These are phyloP conservation scores for Thielaviopsis musarum DNA, from an alignment of 2,329 filamentous ascomycete genomes.

Conservation along the genomic window DNA sequence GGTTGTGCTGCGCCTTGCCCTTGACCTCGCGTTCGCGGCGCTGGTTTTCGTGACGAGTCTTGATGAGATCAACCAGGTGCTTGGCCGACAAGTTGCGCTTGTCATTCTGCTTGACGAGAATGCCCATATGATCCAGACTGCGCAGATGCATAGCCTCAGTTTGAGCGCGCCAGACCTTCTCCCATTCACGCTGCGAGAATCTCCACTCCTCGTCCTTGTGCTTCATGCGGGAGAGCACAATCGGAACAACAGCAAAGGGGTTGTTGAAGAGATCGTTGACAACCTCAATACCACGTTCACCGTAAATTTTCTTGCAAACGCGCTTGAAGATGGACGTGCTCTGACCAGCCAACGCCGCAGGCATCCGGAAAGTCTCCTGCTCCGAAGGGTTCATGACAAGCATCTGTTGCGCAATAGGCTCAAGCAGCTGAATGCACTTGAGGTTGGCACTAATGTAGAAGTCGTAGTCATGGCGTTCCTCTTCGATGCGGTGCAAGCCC, in stretches of 20 bases:
- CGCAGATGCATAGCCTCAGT: slow-evolving; percentile 91
- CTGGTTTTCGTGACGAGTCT: slow-evolving; percentile 84
- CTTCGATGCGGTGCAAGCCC: slow-evolving; percentile 85
- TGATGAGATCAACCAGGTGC: slow-evolving; percentile 76
- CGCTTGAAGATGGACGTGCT: slow-evolving; percentile 95
- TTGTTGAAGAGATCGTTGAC: slow-evolving; percentile 72
- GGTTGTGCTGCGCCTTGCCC: slow-evolving; percentile 46
- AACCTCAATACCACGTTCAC: slow-evolving; percentile 70
- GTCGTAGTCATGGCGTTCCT: slow-evolving; percentile 96
- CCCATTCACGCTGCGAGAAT: slow-evolving; percentile 91
- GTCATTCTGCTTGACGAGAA: slow-evolving; percentile 72
- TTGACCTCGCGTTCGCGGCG: slow-evolving; percentile 51
- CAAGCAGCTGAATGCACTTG: slow-evolving; percentile 88
- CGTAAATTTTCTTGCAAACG: slow-evolving; percentile 95
- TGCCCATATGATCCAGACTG: slow-evolving; percentile 91
- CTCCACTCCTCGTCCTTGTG: slow-evolving; percentile 97
- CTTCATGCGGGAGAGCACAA: slow-evolving; percentile 77
- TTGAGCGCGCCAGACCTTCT: slow-evolving; percentile 95
- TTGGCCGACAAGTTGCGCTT: slow-evolving; percentile 86
- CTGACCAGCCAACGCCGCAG: slow-evolving; percentile 70
- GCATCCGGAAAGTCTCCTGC: slow-evolving; percentile 59
- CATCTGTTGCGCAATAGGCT: slow-evolving; percentile 85
- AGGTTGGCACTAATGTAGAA: slow-evolving; percentile 93
- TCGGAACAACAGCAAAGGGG: slow-evolving; percentile 74
- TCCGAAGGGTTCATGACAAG: slow-evolving; percentile 61